Evolutionary conservation across 2,329 filamentous ascomycete genomes (phyloP).

Genomic region (Ascochyta rabiei): DNA sequence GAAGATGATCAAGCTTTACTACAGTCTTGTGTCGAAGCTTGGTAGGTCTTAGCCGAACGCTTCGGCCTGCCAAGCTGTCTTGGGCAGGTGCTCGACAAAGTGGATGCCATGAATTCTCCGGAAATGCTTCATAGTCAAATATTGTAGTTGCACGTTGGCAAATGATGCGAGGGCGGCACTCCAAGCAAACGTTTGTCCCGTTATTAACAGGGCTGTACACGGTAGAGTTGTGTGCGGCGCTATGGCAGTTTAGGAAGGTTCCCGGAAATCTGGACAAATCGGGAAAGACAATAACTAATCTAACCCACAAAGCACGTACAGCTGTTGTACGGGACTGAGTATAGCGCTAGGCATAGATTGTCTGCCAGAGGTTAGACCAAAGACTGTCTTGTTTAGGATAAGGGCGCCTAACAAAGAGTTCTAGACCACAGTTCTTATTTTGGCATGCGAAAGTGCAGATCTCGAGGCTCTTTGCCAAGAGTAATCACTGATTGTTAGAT

Average conservation of each 20-base stretch:
- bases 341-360: not conserved
- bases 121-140: not conserved
- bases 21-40: conserved; percentile 14
- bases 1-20: conserved; percentile 15
- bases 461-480: too few species aligned
- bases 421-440: too few species aligned
- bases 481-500: too few species aligned
- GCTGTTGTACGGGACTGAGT: too few species aligned
- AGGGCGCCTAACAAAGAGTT: too few species aligned
- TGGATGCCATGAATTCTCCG: not conserved
- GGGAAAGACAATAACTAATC: conserved; percentile 3
- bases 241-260: conserved; percentile 14
- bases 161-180: not conserved
- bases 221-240: not conserved
- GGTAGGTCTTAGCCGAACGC: conserved; percentile 13
- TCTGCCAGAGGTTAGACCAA: too few species aligned
- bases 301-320: not conserved
- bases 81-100: conserved; percentile 1
- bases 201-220: not conserved
- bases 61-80: conserved; percentile 18
- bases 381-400: too few species aligned
- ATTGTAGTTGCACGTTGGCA: not conserved
- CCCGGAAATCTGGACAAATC: conserved; percentile 4
- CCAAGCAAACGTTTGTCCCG: not conserved
- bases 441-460: too few species aligned